A percentile compares a stretch with the other conserved stretches of the same genome.
Evolutionary conservation across 2,329 filamentous ascomycete genomes (phyloP).

Genomic region (Colletotrichum spinosum): DNA sequence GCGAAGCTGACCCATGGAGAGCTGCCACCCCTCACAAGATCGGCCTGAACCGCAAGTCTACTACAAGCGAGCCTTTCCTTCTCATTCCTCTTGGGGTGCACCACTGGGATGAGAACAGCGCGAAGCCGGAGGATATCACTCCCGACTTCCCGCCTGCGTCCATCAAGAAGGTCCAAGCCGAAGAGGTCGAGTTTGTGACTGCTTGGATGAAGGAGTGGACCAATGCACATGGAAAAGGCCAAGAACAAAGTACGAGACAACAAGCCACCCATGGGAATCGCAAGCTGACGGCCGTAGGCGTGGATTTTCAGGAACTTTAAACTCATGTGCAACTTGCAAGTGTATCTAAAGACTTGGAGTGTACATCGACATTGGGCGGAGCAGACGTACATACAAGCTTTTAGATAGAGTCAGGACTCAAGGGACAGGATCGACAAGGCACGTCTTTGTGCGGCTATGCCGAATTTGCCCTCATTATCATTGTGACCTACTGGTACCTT

Average conservation of each 20-base stretch:
- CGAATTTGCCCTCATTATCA: too few relatives aligned
- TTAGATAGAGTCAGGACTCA: too few relatives aligned
- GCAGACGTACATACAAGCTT: too few relatives aligned
- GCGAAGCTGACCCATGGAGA: conserved; percentile 84
- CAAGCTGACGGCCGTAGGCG: conserved; percentile 4
- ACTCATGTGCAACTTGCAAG: too few relatives aligned
- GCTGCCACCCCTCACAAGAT: conserved; percentile 78
- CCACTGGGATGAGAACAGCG: conserved; percentile 82
- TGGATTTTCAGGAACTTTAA: background rate
- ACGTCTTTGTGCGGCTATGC: too few relatives aligned
- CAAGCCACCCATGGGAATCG: background rate
- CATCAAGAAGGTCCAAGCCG: conserved; percentile 68
- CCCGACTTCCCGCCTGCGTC: conserved; percentile 67
- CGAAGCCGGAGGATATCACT: conserved; percentile 73
- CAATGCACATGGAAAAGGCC: conserved; percentile 15
- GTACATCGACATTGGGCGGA: too few relatives aligned
- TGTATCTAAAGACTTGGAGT: too few relatives aligned
- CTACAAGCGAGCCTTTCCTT: conserved; percentile 76
- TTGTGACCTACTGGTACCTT: too few relatives aligned
- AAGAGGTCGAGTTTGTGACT: conserved; percentile 71
- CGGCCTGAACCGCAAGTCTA: conserved; percentile 69
- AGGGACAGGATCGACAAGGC: too few relatives aligned
- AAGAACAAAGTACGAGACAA: background rate
- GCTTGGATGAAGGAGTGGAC: conserved; percentile 75
- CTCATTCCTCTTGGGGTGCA: conserved; percentile 81